A percentile compares a stretch with the other conserved stretches of the same genome.
Evolutionary conservation across 2,329 filamentous ascomycete species (phyloP).

Genomic region (Xylaria polymorpha): DNA sequence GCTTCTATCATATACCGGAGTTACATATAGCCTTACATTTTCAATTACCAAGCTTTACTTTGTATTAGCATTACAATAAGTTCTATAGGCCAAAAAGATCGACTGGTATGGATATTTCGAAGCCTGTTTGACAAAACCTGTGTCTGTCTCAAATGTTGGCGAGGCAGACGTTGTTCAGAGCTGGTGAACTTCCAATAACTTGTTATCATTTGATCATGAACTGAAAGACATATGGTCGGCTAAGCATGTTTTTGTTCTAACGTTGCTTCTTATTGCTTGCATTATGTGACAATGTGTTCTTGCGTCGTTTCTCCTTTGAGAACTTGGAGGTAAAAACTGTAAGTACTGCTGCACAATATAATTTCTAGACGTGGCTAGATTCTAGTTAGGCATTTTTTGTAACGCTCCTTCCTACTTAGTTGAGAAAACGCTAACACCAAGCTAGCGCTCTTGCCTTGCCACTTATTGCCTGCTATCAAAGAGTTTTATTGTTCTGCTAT

Average conservation of each 20-base stretch:
- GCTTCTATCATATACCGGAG: not conserved
- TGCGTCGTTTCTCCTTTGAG: not conserved
- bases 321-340: not conserved
- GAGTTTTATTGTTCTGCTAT: too few species aligned
- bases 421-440: not conserved
- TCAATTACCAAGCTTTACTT: not conserved
- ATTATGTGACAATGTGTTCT: not conserved
- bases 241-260: not conserved
- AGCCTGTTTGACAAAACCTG: not conserved
- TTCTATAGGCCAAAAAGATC: not conserved
- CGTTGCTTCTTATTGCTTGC: not conserved
- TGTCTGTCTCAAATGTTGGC: not conserved
- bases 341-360: not conserved
- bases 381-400: not conserved
- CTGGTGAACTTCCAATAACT: not conserved
- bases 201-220: not conserved
- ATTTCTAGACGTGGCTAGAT: too few species aligned
- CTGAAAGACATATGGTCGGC: not conserved
- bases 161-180: not conserved
- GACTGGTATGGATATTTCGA: not conserved
- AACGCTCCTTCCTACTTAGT: conserved; percentile 9
- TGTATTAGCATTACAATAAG: not conserved
- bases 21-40: too few species aligned
- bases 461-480: too few species aligned
- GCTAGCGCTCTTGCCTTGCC: not conserved